Evolutionary conservation across 306 rosid genomes (phyloP).

Genomic region (Quercus agrifolia): DNA sequence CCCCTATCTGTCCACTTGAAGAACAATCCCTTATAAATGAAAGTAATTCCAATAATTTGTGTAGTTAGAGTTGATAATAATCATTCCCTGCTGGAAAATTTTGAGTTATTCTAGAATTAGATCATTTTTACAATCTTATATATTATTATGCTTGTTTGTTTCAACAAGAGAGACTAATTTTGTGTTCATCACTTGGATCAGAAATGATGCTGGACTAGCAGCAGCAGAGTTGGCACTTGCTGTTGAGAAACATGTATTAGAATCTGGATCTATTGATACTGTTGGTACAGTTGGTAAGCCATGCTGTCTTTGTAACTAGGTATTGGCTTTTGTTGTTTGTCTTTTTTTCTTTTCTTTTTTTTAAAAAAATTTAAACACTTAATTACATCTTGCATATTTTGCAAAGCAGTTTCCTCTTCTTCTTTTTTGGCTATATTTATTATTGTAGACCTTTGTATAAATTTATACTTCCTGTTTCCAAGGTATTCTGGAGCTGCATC

Average conservation of each 20-base stretch:
- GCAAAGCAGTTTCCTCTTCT: not conserved
- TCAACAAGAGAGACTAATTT: not conserved
- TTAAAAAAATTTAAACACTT: not conserved
- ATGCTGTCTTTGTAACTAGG: not conserved
- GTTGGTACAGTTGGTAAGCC: constrained; percentile 92
- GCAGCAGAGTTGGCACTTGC: constrained; percentile 87
- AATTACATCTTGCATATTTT: not conserved
- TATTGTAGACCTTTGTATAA: not conserved
- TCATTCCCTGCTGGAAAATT: not conserved
- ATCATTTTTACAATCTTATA: not conserved
- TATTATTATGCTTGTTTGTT: not conserved
- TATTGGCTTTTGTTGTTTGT: not conserved
- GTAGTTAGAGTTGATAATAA: not conserved
- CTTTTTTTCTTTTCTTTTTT: not conserved
- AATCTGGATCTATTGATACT: constrained; percentile 86
- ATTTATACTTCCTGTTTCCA: constrained; percentile 13
- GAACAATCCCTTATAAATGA: not conserved
- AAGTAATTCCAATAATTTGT: not conserved
- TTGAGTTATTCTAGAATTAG: not conserved
- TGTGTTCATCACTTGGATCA: constrained; percentile 32
- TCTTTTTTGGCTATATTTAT: not conserved
- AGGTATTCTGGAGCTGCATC: constrained; percentile 89
- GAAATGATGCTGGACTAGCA: constrained; percentile 98
- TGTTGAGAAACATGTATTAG: constrained; percentile 83
- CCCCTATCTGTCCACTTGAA: not conserved